Evolutionary conservation across 306 rosid genomes (phyloP), one percentile per base, ranked within the genome.

Genomic region (Oxytropis ochrocephala): DNA sequence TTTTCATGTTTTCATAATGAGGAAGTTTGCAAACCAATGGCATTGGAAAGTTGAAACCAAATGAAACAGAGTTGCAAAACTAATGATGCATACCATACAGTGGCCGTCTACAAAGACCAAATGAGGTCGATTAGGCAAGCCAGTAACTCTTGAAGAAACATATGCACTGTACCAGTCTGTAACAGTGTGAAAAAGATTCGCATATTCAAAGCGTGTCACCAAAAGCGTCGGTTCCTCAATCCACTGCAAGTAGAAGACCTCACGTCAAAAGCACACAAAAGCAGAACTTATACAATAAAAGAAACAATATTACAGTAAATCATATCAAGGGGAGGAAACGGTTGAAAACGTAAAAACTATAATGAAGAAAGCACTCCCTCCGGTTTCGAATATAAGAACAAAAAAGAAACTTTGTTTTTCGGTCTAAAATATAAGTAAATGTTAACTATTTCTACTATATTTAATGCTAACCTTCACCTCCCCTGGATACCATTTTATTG

Each of bases 81-180:
- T 8, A 47, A 44, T 55, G 59, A 54, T 18, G 76, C 85, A 16
- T 90, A 90, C 98, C 97, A 0, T 44, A 50, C 98, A 94, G 74
- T 94, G 98, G 58, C 98, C 97, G 12, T 94, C 98, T n/a, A 94
- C 76, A 69, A 94, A 90, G 48, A 94, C 77, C 78, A 94, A 43
- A 78, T 83, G 94, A 49, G 97, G 98, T 64, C 96, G 96, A 77
- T 77, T 85, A 24, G 96, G 96, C 75, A 94, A 73, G 77, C 81
- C 90, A 16, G 85, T 74, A 41, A 94, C 97, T 75, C 97, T 87
- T 29, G 98, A 90, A 81, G 95, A 78, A 43, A 88, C 98, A 67
- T 94, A 94, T 12, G 95, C 95, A 67, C 95, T 94, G 74, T 90
- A 94, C 98, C 98, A 94, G 76, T 94, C 98, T 0, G 98, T 90